A percentile compares a stretch with the other conserved stretches of the same genome.
Conservation (phyloP, 306 rosid genomes). For the Geum urbanum region DNA sequence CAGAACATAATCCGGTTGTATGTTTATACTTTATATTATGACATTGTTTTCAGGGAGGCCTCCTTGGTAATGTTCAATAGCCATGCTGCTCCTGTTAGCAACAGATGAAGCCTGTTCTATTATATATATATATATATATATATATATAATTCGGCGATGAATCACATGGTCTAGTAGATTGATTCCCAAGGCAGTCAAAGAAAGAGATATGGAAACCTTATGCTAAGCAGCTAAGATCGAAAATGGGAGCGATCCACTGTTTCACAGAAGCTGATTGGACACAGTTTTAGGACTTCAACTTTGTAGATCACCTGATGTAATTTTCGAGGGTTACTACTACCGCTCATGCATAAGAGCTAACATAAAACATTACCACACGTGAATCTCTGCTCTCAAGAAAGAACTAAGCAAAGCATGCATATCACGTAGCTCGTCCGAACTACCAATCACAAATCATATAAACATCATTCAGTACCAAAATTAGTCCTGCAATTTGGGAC, state of each 20-base stretch:
- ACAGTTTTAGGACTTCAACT: no score
- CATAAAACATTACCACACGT: background rate
- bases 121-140: background rate
- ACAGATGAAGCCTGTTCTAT: background rate
- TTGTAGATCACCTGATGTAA: no score
- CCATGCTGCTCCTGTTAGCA: conserved; percentile 10
- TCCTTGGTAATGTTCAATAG: conserved; percentile 1
- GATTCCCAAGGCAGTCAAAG: background rate
- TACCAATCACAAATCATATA: no score
- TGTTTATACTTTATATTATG: background rate
- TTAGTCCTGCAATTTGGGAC: no score
- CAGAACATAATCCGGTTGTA: conserved; percentile 9
- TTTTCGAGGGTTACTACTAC: no score
- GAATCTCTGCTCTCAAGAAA: no score
- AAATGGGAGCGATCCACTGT: background rate
- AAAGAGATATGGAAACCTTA: background rate
- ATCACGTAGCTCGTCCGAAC: no score
- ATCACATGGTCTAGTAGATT: conserved; percentile 4
- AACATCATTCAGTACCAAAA: no score
- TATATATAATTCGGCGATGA: background rate
- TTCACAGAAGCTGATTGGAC: background rate
- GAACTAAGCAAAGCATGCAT: no score
- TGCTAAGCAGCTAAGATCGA: background rate
- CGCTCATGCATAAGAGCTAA: background rate
- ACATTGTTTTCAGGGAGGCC: conserved; percentile 17